These are phyloP conservation scores for Suillus bovinus DNA, from an alignment of 768 basidiomycete species.

Conservation along the genomic window DNA sequence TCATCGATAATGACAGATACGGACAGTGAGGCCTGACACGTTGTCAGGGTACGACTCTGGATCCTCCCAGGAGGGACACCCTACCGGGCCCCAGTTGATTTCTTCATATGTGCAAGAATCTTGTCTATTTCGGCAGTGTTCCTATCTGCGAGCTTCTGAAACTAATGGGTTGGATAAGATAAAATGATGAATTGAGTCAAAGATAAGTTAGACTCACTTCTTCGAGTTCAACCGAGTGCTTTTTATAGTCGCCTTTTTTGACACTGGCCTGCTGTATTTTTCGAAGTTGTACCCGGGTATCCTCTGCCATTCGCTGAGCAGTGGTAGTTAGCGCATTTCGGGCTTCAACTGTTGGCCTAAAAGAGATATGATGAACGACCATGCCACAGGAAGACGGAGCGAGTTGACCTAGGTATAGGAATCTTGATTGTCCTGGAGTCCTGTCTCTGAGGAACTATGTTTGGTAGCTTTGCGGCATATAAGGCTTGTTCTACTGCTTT, in stretches of 20 bases:
- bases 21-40: neutral
- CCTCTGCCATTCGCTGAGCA: conserved; percentile 65
- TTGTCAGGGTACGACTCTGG: neutral
- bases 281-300: conserved; percentile 72
- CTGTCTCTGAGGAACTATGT: conserved; percentile 67
- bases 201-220: conserved; percentile 48
- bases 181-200: neutral
- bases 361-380: neutral
- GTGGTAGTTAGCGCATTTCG: conserved; percentile 53
- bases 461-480: conserved; percentile 73
- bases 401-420: conserved; percentile 74
- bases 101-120: conserved; percentile 62
- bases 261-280: conserved; percentile 65
- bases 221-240: conserved; percentile 67
- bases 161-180: conserved; percentile 42
- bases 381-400: neutral
- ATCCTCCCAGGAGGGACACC: neutral
- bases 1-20: neutral
- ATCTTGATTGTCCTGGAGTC: conserved; percentile 76
- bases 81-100: conserved; percentile 41
- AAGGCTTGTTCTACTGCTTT: conserved; percentile 76
- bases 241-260: conserved; percentile 69
- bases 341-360: conserved; percentile 77
- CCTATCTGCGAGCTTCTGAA: conserved; percentile 70
- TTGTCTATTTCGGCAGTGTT: conserved; percentile 67